These are phyloP conservation scores for Nectriaceae sp. DNA, from an alignment of 2,329 filamentous ascomycete species.

Conservation along the genomic window DNA sequence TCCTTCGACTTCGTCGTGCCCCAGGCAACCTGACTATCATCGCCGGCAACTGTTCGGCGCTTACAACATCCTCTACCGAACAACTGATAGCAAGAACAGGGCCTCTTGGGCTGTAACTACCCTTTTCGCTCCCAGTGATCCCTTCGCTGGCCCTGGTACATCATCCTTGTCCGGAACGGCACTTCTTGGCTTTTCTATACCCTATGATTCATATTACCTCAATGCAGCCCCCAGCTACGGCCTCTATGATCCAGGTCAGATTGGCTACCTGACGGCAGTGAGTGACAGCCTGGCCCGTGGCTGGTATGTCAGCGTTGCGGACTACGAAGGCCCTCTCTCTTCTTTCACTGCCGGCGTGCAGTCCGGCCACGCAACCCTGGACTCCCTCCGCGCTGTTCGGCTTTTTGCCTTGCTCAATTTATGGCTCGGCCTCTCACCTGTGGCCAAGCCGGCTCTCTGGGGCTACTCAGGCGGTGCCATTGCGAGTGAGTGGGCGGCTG, in stretches of 20 bases:
- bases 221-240: conserved; percentile 23
- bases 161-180: conserved; percentile 17
- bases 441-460: conserved; percentile 46
- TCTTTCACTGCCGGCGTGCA: conserved; percentile 45
- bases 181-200: conserved; percentile 23
- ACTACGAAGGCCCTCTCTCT: conserved; percentile 47
- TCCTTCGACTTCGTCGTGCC: conserved; percentile 23
- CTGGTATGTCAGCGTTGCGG: conserved; percentile 42
- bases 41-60: conserved; percentile 18
- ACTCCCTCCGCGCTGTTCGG: conserved; percentile 46
- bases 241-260: not conserved
- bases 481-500: conserved; percentile 53
- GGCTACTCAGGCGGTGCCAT: conserved; percentile 59
- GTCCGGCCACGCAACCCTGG: conserved; percentile 46
- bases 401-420: conserved; percentile 28
- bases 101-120: conserved; percentile 27
- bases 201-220: conserved; percentile 25
- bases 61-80: conserved; percentile 27
- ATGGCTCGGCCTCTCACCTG: conserved; percentile 21
- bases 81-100: conserved; percentile 25
- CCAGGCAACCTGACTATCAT: conserved; percentile 24
- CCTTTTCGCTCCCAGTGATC: conserved; percentile 12
- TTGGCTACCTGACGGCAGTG: not conserved
- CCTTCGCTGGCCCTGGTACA: not conserved
- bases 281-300: conserved; percentile 17